A percentile compares a stretch with the other conserved stretches of the same genome.
Evolutionary conservation across 192 early-diverging fungal genomes (phyloP).

Genomic region (Coemansia sp.): DNA sequence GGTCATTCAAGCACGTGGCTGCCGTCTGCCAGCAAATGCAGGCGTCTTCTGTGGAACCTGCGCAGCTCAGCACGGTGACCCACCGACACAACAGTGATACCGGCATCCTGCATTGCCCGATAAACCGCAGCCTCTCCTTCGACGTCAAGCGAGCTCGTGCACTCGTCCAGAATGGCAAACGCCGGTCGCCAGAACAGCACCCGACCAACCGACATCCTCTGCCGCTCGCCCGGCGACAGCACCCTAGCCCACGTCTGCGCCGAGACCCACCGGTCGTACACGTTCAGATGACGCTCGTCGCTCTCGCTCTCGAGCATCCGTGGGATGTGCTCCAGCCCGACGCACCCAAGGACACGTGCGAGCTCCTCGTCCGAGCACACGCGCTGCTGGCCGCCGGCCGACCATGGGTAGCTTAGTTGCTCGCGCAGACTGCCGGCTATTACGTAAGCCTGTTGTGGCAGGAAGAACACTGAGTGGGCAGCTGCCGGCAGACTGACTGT

Average conservation of each 20-base stretch:
- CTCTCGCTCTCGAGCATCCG: conserved; percentile 6
- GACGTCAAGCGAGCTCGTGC: conserved; percentile 65
- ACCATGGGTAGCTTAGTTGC: conserved; percentile 62
- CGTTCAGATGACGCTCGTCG: neutral
- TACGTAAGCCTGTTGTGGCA: conserved; percentile 69
- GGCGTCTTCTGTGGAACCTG: conserved; percentile 48
- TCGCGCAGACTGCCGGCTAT: conserved; percentile 60
- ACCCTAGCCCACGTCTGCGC: conserved; percentile 59
- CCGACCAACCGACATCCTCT: conserved; percentile 66
- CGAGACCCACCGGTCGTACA: conserved; percentile 28
- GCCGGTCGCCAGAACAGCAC: conserved; percentile 66
- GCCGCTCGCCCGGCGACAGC: conserved; percentile 77
- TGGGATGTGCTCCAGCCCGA: conserved; percentile 28
- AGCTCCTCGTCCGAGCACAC: conserved; percentile 33
- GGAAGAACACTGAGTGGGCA: conserved; percentile 57
- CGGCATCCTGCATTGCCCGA: conserved; percentile 55
- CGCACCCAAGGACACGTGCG: conserved; percentile 9
- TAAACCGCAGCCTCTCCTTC: conserved; percentile 57
- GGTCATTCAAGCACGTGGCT: too few relatives aligned
- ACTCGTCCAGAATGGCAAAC: conserved; percentile 75
- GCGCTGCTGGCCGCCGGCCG: conserved; percentile 6
- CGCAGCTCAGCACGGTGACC: conserved; percentile 67
- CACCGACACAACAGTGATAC: conserved; percentile 88
- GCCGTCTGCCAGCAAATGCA: conserved; percentile 47
- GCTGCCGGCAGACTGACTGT: conserved; percentile 25